Percentiles rank a stretch among this genome's conserved stretches.
These are phyloP conservation scores for Aspergillus piperis DNA, from an alignment of 2,329 filamentous ascomycete species.

Conservation along the genomic window DNA sequence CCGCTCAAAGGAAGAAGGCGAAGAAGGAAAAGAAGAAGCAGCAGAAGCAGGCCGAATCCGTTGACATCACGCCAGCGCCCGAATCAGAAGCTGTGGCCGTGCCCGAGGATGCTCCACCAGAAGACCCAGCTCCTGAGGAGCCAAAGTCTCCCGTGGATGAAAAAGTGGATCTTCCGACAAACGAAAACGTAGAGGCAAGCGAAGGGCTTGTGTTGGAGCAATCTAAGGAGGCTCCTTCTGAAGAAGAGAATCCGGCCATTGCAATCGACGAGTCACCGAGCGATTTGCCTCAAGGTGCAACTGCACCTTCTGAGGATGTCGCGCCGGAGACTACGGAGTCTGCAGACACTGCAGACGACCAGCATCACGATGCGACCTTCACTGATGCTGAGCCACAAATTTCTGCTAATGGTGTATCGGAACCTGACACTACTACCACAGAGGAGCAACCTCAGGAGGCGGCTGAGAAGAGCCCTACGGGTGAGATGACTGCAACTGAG, in stretches of 20 bases:
- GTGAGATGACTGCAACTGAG: neutral
- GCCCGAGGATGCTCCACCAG: neutral
- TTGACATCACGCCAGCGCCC: neutral
- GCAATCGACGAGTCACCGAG: neutral
- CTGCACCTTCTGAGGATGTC: neutral
- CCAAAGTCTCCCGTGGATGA: neutral
- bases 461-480: neutral
- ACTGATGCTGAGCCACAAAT: neutral
- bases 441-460: neutral
- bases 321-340: neutral
- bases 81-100: conserved; percentile 1
- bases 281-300: neutral
- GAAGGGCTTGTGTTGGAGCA: neutral
- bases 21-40: conserved; percentile 31
- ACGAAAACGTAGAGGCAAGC: neutral
- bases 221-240: neutral
- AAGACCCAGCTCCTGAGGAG: neutral
- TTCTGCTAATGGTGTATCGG: neutral
- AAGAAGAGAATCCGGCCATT: neutral
- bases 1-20: conserved; percentile 29
- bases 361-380: neutral
- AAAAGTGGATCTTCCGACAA: neutral
- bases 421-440: neutral
- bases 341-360: neutral
- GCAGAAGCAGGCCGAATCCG: conserved; percentile 7